These are phyloP conservation scores for Trichosporon sp. DNA, from an alignment of 1,284 basidiomycete genomes.

Conservation along the genomic window DNA sequence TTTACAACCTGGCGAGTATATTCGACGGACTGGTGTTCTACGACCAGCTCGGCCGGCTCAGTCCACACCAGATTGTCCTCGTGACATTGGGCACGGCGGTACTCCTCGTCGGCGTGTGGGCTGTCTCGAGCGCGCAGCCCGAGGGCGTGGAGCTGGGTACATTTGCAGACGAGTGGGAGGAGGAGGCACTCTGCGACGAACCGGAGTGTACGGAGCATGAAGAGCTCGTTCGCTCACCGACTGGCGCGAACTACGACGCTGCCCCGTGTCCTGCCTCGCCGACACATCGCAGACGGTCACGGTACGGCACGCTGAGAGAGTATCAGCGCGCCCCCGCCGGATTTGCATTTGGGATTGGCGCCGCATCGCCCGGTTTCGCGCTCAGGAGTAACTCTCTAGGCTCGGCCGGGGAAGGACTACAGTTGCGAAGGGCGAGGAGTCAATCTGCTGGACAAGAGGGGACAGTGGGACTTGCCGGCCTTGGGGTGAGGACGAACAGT, in stretches of 20 bases:
- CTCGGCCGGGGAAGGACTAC: neutral
- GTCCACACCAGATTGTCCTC: constrained; percentile 62
- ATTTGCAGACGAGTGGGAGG: constrained; percentile 37
- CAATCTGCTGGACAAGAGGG: neutral
- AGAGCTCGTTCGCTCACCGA: constrained; percentile 10
- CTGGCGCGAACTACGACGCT: constrained; percentile 1
- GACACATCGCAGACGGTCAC: constrained; percentile 16
- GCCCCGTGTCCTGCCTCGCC: constrained; percentile 27
- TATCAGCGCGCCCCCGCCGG: constrained; percentile 37
- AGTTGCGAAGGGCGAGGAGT: neutral
- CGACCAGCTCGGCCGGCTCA: constrained; percentile 73
- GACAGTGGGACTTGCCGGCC: too few species aligned
- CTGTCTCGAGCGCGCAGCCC: constrained; percentile 56
- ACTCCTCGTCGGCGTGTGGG: constrained; percentile 83
- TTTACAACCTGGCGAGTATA: constrained; percentile 90
- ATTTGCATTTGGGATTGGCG: constrained; percentile 48
- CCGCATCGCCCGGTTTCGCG: constrained; percentile 47
- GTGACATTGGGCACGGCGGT: constrained; percentile 73
- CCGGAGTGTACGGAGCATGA: constrained; percentile 22
- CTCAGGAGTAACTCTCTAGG: constrained; percentile 34
- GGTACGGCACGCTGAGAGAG: constrained; percentile 46
- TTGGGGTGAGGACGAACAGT: too few species aligned
- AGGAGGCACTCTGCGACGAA: constrained; percentile 17
- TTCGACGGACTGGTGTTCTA: constrained; percentile 80
- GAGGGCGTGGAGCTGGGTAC: constrained; percentile 47